Evolutionary conservation across 768 basidiomycete genomes (phyloP).

Genomic region (Lanmaoa pseudosensibilis): DNA sequence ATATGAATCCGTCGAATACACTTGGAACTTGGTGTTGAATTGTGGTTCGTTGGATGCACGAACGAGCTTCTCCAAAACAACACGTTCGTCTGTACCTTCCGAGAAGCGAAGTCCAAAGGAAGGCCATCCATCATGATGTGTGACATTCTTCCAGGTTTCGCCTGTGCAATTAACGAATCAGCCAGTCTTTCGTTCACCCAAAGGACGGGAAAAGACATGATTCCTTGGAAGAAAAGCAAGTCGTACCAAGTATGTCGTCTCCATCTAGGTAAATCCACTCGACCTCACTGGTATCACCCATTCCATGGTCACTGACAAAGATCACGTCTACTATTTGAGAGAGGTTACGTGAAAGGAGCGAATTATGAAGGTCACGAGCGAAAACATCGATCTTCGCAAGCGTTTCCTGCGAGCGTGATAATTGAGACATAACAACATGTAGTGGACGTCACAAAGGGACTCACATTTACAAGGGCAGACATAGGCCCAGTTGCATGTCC

Average conservation of each 20-base stretch:
- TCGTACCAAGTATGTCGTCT: conserved; percentile 28
- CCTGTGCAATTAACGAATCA: conserved; percentile 8
- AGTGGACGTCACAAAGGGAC: conserved; percentile 17
- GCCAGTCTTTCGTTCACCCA: neutral
- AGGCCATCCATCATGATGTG: conserved; percentile 86
- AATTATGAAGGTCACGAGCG: conserved; percentile 63
- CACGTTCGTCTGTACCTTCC: conserved; percentile 52
- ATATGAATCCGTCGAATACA: conserved; percentile 37
- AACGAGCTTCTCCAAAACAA: conserved; percentile 54
- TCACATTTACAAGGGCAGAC: conserved; percentile 69
- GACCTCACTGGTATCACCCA: conserved; percentile 83
- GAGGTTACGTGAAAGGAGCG: conserved; percentile 69
- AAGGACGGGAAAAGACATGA: neutral
- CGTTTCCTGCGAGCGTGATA: conserved; percentile 45
- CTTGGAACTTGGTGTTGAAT: conserved; percentile 61
- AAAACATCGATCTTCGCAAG: conserved; percentile 71
- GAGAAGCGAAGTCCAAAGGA: conserved; percentile 82
- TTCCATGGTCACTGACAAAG: conserved; percentile 91
- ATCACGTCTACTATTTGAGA: conserved; percentile 83
- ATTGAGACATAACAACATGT: neutral
- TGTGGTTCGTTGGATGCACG: conserved; percentile 44
- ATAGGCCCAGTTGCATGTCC: conserved; percentile 73
- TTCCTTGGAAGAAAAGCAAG: neutral
- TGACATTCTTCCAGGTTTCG: conserved; percentile 28
- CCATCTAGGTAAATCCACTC: conserved; percentile 76